Evolutionary conservation across 2,329 filamentous ascomycete species (phyloP).

Genomic region (Pezicula rhizophila): DNA sequence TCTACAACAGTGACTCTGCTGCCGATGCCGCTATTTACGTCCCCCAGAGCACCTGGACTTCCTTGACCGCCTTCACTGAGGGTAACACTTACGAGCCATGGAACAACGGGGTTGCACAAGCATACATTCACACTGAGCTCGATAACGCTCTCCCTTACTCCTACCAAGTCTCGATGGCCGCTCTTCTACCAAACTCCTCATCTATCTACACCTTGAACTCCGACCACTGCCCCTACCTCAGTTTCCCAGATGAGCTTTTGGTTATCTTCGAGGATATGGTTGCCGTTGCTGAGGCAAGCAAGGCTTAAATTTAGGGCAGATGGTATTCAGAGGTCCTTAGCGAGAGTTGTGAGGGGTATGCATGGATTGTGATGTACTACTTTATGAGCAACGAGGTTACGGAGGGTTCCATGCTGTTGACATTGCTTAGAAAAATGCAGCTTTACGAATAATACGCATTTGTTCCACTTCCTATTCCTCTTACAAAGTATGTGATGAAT

Average conservation of each 20-base stretch:
- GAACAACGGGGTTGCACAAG: neutral
- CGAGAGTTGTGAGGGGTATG: too few species aligned
- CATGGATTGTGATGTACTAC: too few species aligned
- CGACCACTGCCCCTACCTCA: conserved; percentile 1
- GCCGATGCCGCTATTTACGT: neutral
- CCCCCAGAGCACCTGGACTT: neutral
- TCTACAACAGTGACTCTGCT: neutral
- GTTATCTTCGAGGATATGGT: neutral
- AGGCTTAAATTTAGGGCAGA: neutral
- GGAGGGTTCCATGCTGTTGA: too few species aligned
- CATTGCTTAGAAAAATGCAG: too few species aligned
- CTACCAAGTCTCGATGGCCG: neutral
- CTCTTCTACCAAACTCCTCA: neutral
- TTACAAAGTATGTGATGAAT: too few species aligned
- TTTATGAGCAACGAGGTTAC: too few species aligned
- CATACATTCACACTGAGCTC: neutral
- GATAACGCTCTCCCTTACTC: neutral
- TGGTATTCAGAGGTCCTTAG: too few species aligned
- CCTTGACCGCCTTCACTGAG: neutral
- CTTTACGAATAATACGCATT: too few species aligned
- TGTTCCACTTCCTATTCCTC: too few species aligned
- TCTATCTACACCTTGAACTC: neutral
- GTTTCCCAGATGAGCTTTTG: conserved; percentile 1
- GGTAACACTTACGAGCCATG: neutral
- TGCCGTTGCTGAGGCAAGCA: neutral